Percentiles rank a stretch among this genome's conserved stretches.
Evolutionary conservation across 2,329 filamentous ascomycete species (phyloP).

Genomic region (Myriosclerotinia scirpicola): DNA sequence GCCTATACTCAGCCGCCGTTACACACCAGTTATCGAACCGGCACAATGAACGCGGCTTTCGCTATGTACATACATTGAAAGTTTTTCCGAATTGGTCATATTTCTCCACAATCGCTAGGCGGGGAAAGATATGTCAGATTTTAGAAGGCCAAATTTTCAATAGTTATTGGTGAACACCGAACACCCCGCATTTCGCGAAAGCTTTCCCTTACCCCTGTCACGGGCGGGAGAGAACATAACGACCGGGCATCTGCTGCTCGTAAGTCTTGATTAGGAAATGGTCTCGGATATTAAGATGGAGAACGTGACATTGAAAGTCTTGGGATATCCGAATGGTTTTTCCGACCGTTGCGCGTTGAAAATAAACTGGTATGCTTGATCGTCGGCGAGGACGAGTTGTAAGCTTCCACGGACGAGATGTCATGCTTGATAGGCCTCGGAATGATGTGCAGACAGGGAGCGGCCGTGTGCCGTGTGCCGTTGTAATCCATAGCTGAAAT

Average conservation of each 20-base stretch:
- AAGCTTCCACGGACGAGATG: conserved; percentile 19
- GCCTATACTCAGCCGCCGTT: conserved; percentile 11
- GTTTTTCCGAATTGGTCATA: neutral
- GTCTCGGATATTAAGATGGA: neutral
- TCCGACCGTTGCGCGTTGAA: conserved; percentile 14
- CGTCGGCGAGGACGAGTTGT: conserved; percentile 20
- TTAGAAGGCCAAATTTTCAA: neutral
- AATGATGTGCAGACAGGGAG: conserved; percentile 14
- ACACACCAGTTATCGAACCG: conserved; percentile 9
- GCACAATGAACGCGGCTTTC: conserved; percentile 6
- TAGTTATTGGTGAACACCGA: conserved; percentile 6
- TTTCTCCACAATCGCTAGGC: conserved; percentile 10
- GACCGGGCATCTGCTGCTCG: conserved; percentile 19
- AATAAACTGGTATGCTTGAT: neutral
- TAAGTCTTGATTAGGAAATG: conserved; percentile 16
- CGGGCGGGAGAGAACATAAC: conserved; percentile 8
- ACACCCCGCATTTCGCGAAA: conserved; percentile 20
- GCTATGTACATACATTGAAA: neutral
- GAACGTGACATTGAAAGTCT: conserved; percentile 15
- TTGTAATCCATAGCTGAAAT: conserved; percentile 5
- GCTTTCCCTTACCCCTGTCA: neutral
- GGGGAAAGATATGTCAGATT: neutral
- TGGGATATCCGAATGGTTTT: conserved; percentile 15
- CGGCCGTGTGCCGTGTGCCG: conserved; percentile 1
- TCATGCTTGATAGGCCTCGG: conserved; percentile 19